Base-by-base conservation (phyloP, 1,284 basidiomycete genomes). In the Apiotrichum laibachii region DNA sequence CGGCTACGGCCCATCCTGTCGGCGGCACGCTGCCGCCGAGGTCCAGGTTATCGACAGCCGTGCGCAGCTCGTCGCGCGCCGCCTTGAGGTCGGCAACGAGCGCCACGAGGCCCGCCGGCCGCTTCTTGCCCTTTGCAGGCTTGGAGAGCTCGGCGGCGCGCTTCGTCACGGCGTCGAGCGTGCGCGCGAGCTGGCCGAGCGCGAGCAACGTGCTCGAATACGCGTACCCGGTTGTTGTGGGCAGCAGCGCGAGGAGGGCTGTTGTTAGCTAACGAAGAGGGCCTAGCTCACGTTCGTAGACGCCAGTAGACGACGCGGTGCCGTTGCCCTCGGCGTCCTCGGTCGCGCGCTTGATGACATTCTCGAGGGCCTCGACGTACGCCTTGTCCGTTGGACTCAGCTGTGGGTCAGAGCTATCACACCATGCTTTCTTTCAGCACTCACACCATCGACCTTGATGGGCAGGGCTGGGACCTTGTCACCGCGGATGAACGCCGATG, bases 101-200 rank as follows among this genome's bases (percentile, higher is more conserved):
- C 9, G 56, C 50, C 2, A 51, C 43, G 1, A 65, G 45, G 2
- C 47, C 46, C 10, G 62, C 42, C 3, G 61, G 52, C 37, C 65
- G 63, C 56, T 69, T 71, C 51, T 69, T 69, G 18, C 67, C 67
- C 50, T 69, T 68, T 11, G 49, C 44, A 3, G 63, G 56, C 37
- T 64, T 64, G 8, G 59, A 49, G 15, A 52, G 26, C 35, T 63
- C 60, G 9, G 50, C 46, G 15, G 61, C 31, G n/a, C 61, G 55
- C 35, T 51, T 48, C 21, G 43, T 13, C 4, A 66, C 49, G 11
- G 63, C 39, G 35, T 64, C 64, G 12, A 57, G 31, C 7, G 65
- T 51, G 34, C 57, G 57, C 5, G 45, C 51, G 0, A 60, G 49
- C 40, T 56, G 60, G 0, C 35, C 60, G 19, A 61, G 52, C 3